Evolutionary conservation across 768 basidiomycete genomes (phyloP).

Genomic region (Tephrocybe sp.): DNA sequence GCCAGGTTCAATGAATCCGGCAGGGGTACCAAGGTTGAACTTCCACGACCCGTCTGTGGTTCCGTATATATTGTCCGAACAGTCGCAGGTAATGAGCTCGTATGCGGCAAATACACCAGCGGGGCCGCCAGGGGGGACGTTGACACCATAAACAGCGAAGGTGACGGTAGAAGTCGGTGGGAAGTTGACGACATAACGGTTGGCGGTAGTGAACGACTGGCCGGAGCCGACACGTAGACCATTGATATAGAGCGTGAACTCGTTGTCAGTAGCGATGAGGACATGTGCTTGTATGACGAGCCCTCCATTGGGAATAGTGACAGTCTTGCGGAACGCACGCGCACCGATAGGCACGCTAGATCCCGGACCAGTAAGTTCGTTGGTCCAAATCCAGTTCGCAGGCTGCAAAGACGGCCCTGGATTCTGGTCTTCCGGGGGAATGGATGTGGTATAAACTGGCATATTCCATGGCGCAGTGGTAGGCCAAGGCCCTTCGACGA

Average conservation of each 20-base stretch:
- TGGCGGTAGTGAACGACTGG: conserved; percentile 1
- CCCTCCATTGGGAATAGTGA: conserved; percentile 22
- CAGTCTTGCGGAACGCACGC: conserved; percentile 25
- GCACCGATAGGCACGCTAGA: conserved; percentile 18
- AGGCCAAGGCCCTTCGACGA: conserved; percentile 14
- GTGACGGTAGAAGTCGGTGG: conserved; percentile 11
- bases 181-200: conserved; percentile 15
- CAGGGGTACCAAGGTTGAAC: conserved; percentile 13
- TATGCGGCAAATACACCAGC: conserved; percentile 15
- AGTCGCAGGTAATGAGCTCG: conserved; percentile 13
- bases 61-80: conserved; percentile 4
- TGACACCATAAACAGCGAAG: conserved; percentile 12
- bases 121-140: background rate
- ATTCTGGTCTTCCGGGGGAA: conserved; percentile 12
- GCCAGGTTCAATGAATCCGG: conserved; percentile 9
- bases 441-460: background rate
- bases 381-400: conserved; percentile 29
- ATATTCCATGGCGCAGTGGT: conserved; percentile 4
- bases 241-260: conserved; percentile 26
- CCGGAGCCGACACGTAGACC: conserved; percentile 21
- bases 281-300: conserved; percentile 19
- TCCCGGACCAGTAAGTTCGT: conserved; percentile 15
- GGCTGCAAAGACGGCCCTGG: conserved; percentile 17
- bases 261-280: conserved; percentile 22
- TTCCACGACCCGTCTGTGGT: conserved; percentile 23